These are phyloP conservation scores for Lodderomyces margitis DNA, from an alignment of 1,139 yeast genomes.

Conservation along the genomic window DNA sequence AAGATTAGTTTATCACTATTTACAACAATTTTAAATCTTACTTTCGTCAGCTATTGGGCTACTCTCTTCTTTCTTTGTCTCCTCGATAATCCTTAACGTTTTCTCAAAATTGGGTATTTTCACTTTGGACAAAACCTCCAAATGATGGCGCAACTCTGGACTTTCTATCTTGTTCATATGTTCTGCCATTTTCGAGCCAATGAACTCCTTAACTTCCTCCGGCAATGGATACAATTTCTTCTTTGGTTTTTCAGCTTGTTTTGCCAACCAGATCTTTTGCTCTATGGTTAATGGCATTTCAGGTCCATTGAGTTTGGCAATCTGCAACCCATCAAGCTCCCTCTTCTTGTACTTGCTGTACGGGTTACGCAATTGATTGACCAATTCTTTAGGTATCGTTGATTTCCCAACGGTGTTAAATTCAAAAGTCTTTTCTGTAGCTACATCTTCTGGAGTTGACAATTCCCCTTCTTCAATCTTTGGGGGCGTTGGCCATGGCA, in stretches of 20 bases:
- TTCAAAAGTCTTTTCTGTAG: slow-evolving; percentile 71
- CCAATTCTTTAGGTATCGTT: slow-evolving; percentile 68
- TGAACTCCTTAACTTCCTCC: slow-evolving; percentile 63
- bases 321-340: slow-evolving; percentile 56
- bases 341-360: slow-evolving; percentile 59
- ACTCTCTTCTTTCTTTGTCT: slow-evolving; percentile 8
- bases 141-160: slow-evolving; percentile 38
- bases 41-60: background rate
- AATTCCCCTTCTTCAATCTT: slow-evolving; percentile 54
- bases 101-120: slow-evolving; percentile 32
- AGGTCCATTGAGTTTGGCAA: slow-evolving; percentile 65
- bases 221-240: slow-evolving; percentile 52
- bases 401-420: slow-evolving; percentile 64
- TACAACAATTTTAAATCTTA: slow-evolving; percentile 5
- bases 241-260: slow-evolving; percentile 45
- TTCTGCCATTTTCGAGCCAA: slow-evolving; percentile 67
- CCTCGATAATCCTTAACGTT: slow-evolving; percentile 18
- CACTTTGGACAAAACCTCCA: slow-evolving; percentile 37
- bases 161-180: slow-evolving; percentile 45
- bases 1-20: slow-evolving; percentile 4
- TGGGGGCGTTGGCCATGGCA: slow-evolving; percentile 92
- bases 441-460: slow-evolving; percentile 58
- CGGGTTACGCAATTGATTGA: slow-evolving; percentile 72
- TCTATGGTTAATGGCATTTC: slow-evolving; percentile 73
- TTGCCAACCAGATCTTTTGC: slow-evolving; percentile 58